A percentile compares a stretch with the other conserved stretches of the same genome.
phyloP scores from a whole-genome alignment of 2,329 filamentous ascomycete genomes.

The Arthrobotrys iridis region DNA sequence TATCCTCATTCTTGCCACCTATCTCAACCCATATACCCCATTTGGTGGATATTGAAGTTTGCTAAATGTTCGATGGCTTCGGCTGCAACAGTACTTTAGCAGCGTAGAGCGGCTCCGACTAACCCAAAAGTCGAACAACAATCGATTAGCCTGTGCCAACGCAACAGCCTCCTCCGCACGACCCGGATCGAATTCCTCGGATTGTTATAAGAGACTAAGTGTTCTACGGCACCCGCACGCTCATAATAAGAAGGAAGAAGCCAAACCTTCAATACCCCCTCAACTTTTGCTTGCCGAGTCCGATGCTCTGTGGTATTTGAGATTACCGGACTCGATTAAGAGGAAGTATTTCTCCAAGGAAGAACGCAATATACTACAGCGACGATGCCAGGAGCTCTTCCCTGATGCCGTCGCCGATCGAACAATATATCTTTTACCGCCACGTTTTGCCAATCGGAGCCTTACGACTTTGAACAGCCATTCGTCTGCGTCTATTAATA shows the following conservation, averaged over 20 bases:
- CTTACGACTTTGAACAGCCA: conserved; percentile 59
- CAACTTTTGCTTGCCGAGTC: conserved; percentile 64
- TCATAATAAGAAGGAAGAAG: conserved; percentile 54
- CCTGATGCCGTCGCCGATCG: conserved; percentile 70
- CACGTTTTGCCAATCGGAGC: conserved; percentile 61
- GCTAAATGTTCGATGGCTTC: conserved; percentile 41
- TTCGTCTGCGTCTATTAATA: conserved; percentile 55
- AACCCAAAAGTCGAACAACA: conserved; percentile 63
- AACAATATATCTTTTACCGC: conserved; percentile 66
- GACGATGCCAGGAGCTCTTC: conserved; percentile 67
- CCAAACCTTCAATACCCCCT: conserved; percentile 19
- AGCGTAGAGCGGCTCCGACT: conserved; percentile 76
- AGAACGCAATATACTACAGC: conserved; percentile 73
- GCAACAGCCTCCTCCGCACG: conserved; percentile 59
- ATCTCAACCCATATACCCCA: conserved; percentile 44
- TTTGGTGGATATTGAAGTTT: conserved; percentile 34
- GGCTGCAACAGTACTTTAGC: conserved; percentile 72
- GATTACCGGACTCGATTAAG: conserved; percentile 77
- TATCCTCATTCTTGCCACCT: conserved; percentile 46
- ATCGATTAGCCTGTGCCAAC: conserved; percentile 40
- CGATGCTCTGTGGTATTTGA: conserved; percentile 75
- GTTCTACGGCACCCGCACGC: conserved; percentile 53
- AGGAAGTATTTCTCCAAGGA: conserved; percentile 76
- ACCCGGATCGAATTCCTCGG: conserved; percentile 51
- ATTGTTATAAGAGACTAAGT: conserved; percentile 49